Percentiles rank a stretch among this genome's conserved stretches.
Evolutionary conservation across 2,329 filamentous ascomycete genomes (phyloP).

Genomic region (Colletotrichum horii): DNA sequence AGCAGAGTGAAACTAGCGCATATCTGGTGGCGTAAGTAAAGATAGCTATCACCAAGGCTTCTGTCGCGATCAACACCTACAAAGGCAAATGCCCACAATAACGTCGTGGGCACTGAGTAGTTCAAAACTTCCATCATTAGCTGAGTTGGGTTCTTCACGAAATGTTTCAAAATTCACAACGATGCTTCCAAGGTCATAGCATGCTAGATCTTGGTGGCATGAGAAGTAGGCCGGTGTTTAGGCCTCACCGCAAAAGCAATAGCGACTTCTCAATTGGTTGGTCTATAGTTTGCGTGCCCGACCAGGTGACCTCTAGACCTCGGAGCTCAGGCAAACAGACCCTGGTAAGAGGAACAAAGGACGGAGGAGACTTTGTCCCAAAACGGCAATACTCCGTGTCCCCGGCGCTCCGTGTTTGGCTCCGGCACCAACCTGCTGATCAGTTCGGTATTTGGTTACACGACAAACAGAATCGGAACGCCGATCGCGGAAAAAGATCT

Average conservation of each 20-base stretch:
- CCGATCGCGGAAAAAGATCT: not conserved
- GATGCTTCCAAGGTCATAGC: not conserved
- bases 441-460: not conserved
- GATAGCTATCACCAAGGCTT: not conserved
- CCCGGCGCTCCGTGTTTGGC: not conserved
- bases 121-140: not conserved
- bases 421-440: not conserved
- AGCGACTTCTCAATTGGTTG: not conserved
- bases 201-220: not conserved
- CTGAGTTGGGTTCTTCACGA: not conserved
- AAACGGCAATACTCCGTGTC: not conserved
- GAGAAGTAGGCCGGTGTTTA: not conserved
- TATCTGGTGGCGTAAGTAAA: not conserved
- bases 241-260: not conserved
- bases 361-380: not conserved
- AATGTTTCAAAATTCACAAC: not conserved
- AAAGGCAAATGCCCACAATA: not conserved
- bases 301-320: not conserved
- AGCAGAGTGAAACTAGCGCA: not conserved
- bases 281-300: not conserved
- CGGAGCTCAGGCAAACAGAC: not conserved
- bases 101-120: not conserved
- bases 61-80: not conserved
- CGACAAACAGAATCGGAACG: not conserved
- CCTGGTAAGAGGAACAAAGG: not conserved